Conservation (phyloP, 345 rosid genomes). For the Garcia nutans region DNA sequence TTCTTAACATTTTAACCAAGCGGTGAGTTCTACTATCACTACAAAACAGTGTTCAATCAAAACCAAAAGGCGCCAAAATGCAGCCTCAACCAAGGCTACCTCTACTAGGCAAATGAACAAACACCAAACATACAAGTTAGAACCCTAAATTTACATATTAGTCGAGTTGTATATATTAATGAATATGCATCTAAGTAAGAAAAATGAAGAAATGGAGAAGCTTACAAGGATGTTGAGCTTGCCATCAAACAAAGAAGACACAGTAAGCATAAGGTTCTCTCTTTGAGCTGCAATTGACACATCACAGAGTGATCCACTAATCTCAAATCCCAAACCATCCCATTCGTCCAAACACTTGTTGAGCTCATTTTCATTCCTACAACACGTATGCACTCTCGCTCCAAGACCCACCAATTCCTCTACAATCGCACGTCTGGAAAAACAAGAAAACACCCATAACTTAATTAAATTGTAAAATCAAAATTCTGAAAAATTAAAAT, state of each 20-base stretch:
- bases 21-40: too few relatives aligned
- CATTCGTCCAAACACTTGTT: conserved; percentile 44
- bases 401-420: conserved; percentile 38
- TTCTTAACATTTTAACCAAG: background rate
- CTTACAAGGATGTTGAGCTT: conserved; percentile 29
- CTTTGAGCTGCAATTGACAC: conserved; percentile 30
- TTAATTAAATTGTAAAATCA: background rate
- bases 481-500: background rate
- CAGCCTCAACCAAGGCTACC: background rate
- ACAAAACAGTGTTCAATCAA: background rate
- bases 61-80: background rate
- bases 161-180: background rate
- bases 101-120: conserved; percentile 35
- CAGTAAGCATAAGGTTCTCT: conserved; percentile 20
- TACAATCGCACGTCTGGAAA: conserved; percentile 62
- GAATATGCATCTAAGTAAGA: background rate
- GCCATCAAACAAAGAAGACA: conserved; percentile 22
- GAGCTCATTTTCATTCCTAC: conserved; percentile 54
- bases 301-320: conserved; percentile 65
- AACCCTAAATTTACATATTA: background rate
- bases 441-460: conserved; percentile 1
- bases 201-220: background rate
- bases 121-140: conserved; percentile 12
- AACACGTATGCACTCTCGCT: conserved; percentile 57
- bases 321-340: conserved; percentile 40